Evolutionary conservation across 2,329 filamentous ascomycete species (phyloP).

Genomic region (Talaromyces sp.): DNA sequence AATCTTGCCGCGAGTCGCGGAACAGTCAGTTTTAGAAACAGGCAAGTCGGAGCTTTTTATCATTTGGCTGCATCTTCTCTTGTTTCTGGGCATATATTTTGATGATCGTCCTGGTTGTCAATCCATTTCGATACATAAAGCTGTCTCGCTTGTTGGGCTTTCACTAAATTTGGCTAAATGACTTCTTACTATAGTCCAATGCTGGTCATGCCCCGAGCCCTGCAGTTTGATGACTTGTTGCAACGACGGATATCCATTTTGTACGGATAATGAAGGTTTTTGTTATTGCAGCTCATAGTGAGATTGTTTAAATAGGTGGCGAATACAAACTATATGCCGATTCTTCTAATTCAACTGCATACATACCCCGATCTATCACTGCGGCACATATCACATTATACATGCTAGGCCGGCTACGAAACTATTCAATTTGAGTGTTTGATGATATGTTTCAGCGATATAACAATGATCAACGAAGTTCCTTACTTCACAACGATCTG

Average conservation of each 20-base stretch:
- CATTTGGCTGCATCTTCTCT: background rate
- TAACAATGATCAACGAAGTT: too few relatives aligned
- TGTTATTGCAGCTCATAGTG: slow-evolving; percentile 16
- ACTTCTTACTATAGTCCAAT: slow-evolving; percentile 8
- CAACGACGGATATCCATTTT: slow-evolving; percentile 16
- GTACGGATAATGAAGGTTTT: slow-evolving; percentile 1
- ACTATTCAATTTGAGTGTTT: background rate
- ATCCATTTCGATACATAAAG: too few relatives aligned
- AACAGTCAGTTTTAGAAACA: background rate
- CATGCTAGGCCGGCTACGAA: background rate
- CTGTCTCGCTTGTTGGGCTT: background rate
- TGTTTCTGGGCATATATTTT: background rate
- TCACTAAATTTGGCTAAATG: background rate
- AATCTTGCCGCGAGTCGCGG: background rate
- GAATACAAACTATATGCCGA: background rate
- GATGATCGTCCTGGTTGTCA: background rate
- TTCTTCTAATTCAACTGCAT: background rate
- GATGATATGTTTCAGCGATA: background rate
- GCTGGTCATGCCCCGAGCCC: slow-evolving; percentile 14
- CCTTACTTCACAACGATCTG: background rate
- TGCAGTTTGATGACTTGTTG: slow-evolving; percentile 16
- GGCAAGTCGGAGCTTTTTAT: background rate
- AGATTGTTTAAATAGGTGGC: background rate
- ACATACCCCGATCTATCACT: background rate
- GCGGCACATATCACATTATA: background rate